A percentile compares a stretch with the other conserved stretches of the same genome.
Conservation (phyloP, 176 grass and related monocot genomes). For the Lolium perenne region DNA sequence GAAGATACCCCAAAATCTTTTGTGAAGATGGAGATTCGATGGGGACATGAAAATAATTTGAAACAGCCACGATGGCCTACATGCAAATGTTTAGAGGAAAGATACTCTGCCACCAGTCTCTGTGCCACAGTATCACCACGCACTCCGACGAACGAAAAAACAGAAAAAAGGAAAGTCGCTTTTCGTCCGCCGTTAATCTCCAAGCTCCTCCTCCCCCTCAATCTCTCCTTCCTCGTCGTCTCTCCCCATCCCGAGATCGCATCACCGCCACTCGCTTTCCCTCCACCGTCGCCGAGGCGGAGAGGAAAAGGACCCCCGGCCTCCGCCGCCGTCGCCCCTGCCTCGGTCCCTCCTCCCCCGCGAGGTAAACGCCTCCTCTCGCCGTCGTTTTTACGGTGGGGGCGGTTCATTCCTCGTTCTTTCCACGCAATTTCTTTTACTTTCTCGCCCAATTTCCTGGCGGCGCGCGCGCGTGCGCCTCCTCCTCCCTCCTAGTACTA, state of each 20-base stretch:
- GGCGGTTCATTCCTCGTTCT: not conserved
- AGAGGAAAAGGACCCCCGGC: constrained; percentile 8
- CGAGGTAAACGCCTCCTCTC: not conserved
- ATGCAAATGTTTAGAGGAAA: not conserved
- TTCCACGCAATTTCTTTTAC: not conserved
- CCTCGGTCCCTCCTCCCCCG: constrained; percentile 22
- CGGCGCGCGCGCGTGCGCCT: too few species aligned
- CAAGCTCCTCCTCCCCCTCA: not conserved
- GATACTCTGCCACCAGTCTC: not conserved
- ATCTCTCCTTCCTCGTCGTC: too few species aligned
- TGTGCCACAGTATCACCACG: not conserved
- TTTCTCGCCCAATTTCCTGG: not conserved
- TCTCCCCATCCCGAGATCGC: constrained; percentile 49
- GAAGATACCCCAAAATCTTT: not conserved
- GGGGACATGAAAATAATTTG: not conserved
- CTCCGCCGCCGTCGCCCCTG: constrained; percentile 19
- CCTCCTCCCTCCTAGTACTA: not conserved
- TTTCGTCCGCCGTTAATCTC: not conserved
- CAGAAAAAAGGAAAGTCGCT: not conserved
- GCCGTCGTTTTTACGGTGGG: not conserved
- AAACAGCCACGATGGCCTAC: not conserved
- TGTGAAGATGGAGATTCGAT: not conserved
- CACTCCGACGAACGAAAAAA: not conserved
- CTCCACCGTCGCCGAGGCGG: constrained; percentile 25
- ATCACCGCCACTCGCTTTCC: constrained; percentile 49